Conservation (phyloP, 2,329 filamentous ascomycete genomes). For the Mycosphaerella arachidis region DNA sequence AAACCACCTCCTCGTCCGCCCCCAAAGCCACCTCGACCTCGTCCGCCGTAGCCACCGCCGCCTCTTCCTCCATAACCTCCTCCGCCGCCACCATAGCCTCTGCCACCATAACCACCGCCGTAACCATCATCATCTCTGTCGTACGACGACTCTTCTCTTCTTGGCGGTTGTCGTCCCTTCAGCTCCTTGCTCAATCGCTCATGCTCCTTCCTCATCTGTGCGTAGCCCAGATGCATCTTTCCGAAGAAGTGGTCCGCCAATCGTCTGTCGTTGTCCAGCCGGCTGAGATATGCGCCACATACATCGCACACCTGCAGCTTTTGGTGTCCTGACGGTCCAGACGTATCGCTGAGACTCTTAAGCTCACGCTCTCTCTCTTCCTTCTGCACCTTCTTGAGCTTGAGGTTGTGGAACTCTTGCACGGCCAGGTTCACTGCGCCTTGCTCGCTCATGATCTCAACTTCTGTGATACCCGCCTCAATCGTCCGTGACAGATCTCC, state of each 20-base stretch:
- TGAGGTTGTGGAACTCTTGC: conserved; percentile 82
- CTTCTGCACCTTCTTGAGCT: conserved; percentile 74
- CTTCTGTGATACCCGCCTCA: conserved; percentile 76
- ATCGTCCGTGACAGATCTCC: conserved; percentile 74
- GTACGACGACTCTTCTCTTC: conserved; percentile 45
- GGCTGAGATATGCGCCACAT: conserved; percentile 87
- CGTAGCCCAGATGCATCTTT: conserved; percentile 98
- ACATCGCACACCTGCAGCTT: conserved; percentile 98
- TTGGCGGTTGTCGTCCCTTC: conserved; percentile 63
- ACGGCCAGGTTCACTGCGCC: conserved; percentile 76
- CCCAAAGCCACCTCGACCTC: conserved; percentile 12
- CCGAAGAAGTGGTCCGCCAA: conserved; percentile 97
- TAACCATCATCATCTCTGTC: conserved; percentile 46
- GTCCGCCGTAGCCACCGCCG: conserved; percentile 20
- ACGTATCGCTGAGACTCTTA: conserved; percentile 85
- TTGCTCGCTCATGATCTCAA: conserved; percentile 77
- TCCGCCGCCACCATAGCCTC: conserved; percentile 18
- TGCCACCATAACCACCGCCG: conserved; percentile 32
- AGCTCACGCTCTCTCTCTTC: conserved; percentile 81
- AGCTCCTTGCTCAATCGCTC: conserved; percentile 84
- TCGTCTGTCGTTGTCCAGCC: conserved; percentile 89
- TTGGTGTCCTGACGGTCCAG: conserved; percentile 89
- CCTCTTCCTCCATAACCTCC: conserved; percentile 18
- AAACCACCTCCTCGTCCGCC: not conserved
- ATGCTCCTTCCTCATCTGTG: conserved; percentile 93